These are phyloP conservation scores for Chenopodium quinoa DNA, from an alignment of 148 eudicot species.

Conservation along the genomic window DNA sequence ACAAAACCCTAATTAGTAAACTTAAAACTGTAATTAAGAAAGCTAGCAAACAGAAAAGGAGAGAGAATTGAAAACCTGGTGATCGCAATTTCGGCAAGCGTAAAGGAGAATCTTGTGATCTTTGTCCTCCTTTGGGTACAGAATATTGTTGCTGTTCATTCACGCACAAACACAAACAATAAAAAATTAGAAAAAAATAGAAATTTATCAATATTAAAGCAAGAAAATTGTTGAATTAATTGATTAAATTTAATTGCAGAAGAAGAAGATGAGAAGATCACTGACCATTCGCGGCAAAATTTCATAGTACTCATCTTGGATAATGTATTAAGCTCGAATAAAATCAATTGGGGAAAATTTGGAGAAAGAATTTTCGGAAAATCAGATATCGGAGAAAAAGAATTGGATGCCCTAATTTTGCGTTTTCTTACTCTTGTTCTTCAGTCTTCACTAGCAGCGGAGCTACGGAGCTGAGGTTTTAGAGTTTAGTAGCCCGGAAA, in stretches of 20 bases:
- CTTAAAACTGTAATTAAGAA: background rate
- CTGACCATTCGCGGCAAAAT: conserved; percentile 93
- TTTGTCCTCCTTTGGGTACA: conserved; percentile 91
- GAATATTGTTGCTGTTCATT: conserved; percentile 76
- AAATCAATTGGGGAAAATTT: too few relatives aligned
- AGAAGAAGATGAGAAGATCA: too few relatives aligned
- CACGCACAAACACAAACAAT: background rate
- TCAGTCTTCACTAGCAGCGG: background rate
- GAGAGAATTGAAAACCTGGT: conserved; percentile 48
- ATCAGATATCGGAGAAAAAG: background rate
- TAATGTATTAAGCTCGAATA: too few relatives aligned
- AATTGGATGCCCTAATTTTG: conserved; percentile 13
- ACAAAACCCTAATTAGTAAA: background rate
- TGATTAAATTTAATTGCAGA: background rate
- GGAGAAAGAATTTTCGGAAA: background rate
- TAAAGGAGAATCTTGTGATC: conserved; percentile 83
- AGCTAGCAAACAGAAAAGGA: background rate
- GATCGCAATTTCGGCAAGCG: conserved; percentile 94
- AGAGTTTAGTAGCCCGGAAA: too few relatives aligned
- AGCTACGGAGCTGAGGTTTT: too few relatives aligned
- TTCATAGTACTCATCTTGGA: conserved; percentile 96
- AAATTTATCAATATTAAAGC: background rate
- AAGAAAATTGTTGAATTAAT: background rate
- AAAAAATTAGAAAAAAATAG: conserved; percentile 1
- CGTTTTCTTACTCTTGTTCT: background rate